Evolutionary conservation across 1,284 basidiomycete species (phyloP).

Genomic region (Vanrija humicola): DNA sequence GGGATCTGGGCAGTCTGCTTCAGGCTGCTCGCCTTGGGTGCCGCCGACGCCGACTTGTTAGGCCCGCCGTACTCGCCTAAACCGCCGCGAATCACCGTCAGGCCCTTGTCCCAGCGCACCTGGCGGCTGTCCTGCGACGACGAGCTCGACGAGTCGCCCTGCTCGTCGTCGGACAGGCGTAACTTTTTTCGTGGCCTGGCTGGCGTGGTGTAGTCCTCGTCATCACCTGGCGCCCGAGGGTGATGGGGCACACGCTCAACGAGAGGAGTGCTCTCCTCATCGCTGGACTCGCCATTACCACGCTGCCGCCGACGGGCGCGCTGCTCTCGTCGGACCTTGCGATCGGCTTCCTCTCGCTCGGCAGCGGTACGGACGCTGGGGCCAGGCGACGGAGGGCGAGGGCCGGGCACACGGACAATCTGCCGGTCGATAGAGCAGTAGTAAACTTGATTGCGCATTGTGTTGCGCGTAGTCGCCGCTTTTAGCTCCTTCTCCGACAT

Average conservation of each 20-base stretch:
- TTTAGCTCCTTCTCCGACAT: slow-evolving; percentile 45
- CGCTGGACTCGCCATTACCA: slow-evolving; percentile 41
- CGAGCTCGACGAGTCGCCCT: slow-evolving; percentile 13
- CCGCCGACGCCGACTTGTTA: neutral
- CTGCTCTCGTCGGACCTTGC: slow-evolving; percentile 58
- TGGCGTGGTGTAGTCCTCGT: slow-evolving; percentile 73
- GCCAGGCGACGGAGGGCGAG: slow-evolving; percentile 70
- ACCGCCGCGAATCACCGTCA: slow-evolving; percentile 45
- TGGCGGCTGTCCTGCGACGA: neutral
- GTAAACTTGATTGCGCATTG: slow-evolving; percentile 43
- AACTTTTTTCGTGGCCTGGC: slow-evolving; percentile 37
- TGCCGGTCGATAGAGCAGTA: slow-evolving; percentile 46
- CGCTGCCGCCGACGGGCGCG: slow-evolving; percentile 63
- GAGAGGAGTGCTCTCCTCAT: slow-evolving; percentile 21
- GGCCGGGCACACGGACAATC: slow-evolving; percentile 65
- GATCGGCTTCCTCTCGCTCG: slow-evolving; percentile 68
- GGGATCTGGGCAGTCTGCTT: slow-evolving; percentile 53
- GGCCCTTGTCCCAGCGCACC: slow-evolving; percentile 73
- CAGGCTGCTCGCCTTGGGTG: slow-evolving; percentile 34
- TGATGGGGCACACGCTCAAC: slow-evolving; percentile 17
- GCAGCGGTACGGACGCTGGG: slow-evolving; percentile 67
- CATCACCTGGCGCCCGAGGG: slow-evolving; percentile 53
- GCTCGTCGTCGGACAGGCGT: slow-evolving; percentile 34
- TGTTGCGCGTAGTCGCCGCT: slow-evolving; percentile 39
- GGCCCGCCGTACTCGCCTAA: neutral